Conservation (phyloP, 371 early-diverging fungal species). For the Rhizopus delemar region DNA sequence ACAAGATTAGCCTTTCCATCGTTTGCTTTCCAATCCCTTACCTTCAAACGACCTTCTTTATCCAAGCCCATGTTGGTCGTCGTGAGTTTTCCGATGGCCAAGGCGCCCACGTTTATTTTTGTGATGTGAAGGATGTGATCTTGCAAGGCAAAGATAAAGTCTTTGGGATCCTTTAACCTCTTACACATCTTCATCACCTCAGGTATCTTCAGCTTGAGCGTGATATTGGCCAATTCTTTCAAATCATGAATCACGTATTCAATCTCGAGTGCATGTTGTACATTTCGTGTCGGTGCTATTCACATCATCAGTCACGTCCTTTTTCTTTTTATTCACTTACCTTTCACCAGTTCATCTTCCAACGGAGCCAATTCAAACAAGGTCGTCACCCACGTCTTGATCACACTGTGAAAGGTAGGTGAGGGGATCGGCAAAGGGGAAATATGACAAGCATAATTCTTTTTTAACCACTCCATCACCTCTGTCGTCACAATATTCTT, state of each 20-base stretch:
- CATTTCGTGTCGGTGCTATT: neutral
- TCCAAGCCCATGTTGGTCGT: neutral
- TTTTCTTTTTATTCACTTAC: neutral
- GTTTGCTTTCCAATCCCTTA: neutral
- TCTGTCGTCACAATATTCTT: neutral
- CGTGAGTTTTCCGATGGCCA: neutral
- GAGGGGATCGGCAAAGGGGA: neutral
- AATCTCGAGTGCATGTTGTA: neutral
- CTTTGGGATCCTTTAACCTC: neutral
- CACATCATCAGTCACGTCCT: neutral
- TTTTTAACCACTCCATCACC: constrained; percentile 1
- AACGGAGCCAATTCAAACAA: neutral
- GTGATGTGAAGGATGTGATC: neutral
- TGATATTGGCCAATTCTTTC: neutral
- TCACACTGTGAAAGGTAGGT: neutral
- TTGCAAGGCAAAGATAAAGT: neutral
- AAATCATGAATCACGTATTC: neutral
- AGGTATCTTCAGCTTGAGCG: neutral
- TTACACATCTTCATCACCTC: neutral
- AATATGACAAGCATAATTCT: neutral
- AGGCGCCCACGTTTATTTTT: neutral
- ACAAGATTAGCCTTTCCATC: neutral
- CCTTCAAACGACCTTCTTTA: constrained; percentile 7
- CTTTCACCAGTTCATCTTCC: neutral
- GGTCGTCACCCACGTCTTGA: neutral